These are phyloP conservation scores for Pyrenula aspistea DNA, from an alignment of 495 filamentous ascomycete species.

Conservation along the genomic window DNA sequence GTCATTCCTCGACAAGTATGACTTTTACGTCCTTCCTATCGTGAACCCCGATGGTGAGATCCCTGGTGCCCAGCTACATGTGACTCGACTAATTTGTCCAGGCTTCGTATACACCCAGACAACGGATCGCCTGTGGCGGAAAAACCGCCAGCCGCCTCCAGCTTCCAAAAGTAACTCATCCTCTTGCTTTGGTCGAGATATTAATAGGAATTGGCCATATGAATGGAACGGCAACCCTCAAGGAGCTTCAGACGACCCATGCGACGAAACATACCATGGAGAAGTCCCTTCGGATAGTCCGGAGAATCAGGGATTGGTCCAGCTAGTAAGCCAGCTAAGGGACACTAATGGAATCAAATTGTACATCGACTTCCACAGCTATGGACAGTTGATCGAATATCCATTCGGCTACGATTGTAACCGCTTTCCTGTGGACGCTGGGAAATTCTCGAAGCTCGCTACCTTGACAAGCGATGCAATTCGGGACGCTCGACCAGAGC, in stretches of 20 bases:
- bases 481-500: constrained; percentile 27
- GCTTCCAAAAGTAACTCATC: constrained; percentile 12
- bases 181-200: constrained; percentile 43
- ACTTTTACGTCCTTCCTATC: constrained; percentile 49
- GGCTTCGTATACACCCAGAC: constrained; percentile 51
- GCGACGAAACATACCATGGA: constrained; percentile 42
- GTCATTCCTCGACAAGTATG: constrained; percentile 40
- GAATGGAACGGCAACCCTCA: constrained; percentile 30
- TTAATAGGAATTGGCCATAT: constrained; percentile 53
- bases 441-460: constrained; percentile 28
- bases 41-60: constrained; percentile 47
- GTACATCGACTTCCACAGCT: constrained; percentile 51
- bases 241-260: constrained; percentile 38
- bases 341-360: constrained; percentile 36
- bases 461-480: constrained; percentile 23
- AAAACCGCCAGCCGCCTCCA: constrained; percentile 38
- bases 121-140: constrained; percentile 48
- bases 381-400: constrained; percentile 28
- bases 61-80: neutral
- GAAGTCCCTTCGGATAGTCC: constrained; percentile 28
- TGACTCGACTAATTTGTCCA: constrained; percentile 1
- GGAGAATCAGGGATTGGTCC: constrained; percentile 33
- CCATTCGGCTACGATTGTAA: constrained; percentile 28
- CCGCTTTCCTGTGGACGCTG: constrained; percentile 25
- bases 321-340: constrained; percentile 23